Evolutionary conservation across 2,329 filamentous ascomycete species (phyloP), one percentile per base, ranked within the genome.

Genomic region (Botrytis porri): DNA sequence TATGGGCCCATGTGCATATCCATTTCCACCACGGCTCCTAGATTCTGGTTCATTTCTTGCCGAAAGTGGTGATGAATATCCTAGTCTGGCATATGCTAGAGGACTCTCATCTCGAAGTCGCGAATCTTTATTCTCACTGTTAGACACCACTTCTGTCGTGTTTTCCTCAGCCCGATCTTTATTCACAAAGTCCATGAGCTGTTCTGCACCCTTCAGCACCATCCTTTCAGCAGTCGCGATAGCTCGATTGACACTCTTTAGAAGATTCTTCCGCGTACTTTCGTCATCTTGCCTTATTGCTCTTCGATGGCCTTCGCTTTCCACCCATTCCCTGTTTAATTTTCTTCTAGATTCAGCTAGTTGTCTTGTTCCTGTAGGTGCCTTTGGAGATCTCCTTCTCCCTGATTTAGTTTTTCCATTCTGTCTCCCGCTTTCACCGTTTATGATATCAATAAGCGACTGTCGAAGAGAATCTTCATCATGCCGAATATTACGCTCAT

Each of bases 341-440:
- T 72, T 69, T 14, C 45, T 51, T 32, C 70, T 57, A 6, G 70
- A 51, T 72, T 61, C 54, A 41, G 63, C 63, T 16, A 72, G 43
- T 29, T 39, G 41, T n/a, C 18, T 41, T 35, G 67, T 35, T 22
- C 70, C 70, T 7, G 35, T 72, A 4, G 70, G 63, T 41, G 14
- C 29, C 29, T 65, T 48, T 32, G 70, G 70, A 12, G 63, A 41
- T 41, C 41, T 69, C 7, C 29, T 59, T 14, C 35, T 63, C 20
- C 5, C 16, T 5, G 62, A 3, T 29, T 10, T 18, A 41, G 14
- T 18, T 22, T 32, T 16, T 10, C 18, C 22, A 7, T 9, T 29
- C 22, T 14, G 32, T 41, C 43, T 64, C 12, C 14, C 48, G 60
- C 29, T n/a, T 51, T 25, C 48, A 25, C 35, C n/a, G 14, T 16